Base-by-base conservation (phyloP, 169 alveolate species). In the Fabrea salina region DNA sequence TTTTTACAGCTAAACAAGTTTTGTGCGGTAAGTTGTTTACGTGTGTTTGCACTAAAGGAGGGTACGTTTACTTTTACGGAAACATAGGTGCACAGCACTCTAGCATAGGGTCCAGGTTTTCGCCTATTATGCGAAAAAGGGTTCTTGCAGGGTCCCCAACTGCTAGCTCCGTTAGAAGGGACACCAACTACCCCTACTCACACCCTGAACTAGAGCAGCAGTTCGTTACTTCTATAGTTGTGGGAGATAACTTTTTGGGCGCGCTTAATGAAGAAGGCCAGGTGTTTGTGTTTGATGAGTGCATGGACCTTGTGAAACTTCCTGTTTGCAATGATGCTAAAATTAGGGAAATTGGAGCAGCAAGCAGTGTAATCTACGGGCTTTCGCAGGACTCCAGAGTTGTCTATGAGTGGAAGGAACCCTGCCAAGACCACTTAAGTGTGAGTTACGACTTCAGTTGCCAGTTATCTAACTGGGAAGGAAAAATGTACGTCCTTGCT, bases 131-230 rank as follows among this genome's bases (percentile, higher is more conserved):
- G 44, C 11, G n/a, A 27, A 44, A 44, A 44, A 33, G 33, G 8
- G 33, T n/a, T 27, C 39, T 27, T 33, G 49, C 44, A 58, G 44
- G 22, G 30, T 8, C 71, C 44, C n/a, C 25, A 5, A 58, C 47
- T 25, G 11, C 5, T 58, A 30, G 13, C 33, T 58, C 19, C 35
- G 16, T 11, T 44, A 44, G 53, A 11, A 44, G 53, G 53, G 53
- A 44, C 16, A 37, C 25, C 16, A 70, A 47, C 16, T 41, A 43
- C 19, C 79, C 79, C 3, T 44, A 25, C 49, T 47, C 49, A 27
- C 43, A 47, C 5, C 59, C 59, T 47, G 79, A 70, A 22, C 64
- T 70, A 27, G 79, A 70, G 37, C 49, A 70, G 39, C 66, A 70
- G 41, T 70, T 44, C 37, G 44, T 47, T 50, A 25, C 32, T 5